Evolutionary conservation across 1,139 yeast genomes (phyloP), one percentile per base, ranked within the genome.

Genomic region (Eremothecium sinecaudum): DNA sequence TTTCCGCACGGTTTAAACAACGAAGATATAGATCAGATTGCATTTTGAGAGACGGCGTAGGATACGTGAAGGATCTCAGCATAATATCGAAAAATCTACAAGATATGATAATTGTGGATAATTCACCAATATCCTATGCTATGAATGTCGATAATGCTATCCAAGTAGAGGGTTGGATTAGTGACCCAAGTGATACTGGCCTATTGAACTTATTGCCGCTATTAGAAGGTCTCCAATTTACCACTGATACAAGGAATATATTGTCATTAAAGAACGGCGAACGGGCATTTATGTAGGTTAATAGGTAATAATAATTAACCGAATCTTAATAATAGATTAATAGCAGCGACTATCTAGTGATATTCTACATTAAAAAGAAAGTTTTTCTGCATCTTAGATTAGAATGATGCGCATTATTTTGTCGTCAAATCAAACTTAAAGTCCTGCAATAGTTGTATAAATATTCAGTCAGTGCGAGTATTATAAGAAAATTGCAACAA

Each of bases 111-210:
- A 80, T 90, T 30, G 69, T 90, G 36, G 98, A 90, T 61, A 90
- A 90, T 60, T 84, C 95, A 5, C 97, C 97, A 1, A 69, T 84
- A 8, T 79, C 93, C 51, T 90, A 83, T 56, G 79, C 86, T 9
- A 61, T 75, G 54, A 90, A 90, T 53, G 83, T 77, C 43, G 76
- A 78, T 46, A 90, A 90, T 53, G 98, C 95, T 1, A 77, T 90
- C 23, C 77, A 80, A 62, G 84, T 90, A 14, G 96, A 87, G 59
- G 97, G 98, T 28, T 90, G 98, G 98, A 84, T 90, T 43, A 84
- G 83, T 51, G 98, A 90, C 59, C 94, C 93, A 14, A 73, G 79
- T 29, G 98, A 90, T 54, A 68, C 78, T 17, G 94, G 84, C 49
- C 63, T 90, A 38, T 62, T 90, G 55, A 77, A 83, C 48, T 61